Percentiles rank a stretch among this genome's conserved stretches.
These are phyloP conservation scores for Psilocybe sp. DNA, from an alignment of 768 basidiomycete species.

Conservation along the genomic window DNA sequence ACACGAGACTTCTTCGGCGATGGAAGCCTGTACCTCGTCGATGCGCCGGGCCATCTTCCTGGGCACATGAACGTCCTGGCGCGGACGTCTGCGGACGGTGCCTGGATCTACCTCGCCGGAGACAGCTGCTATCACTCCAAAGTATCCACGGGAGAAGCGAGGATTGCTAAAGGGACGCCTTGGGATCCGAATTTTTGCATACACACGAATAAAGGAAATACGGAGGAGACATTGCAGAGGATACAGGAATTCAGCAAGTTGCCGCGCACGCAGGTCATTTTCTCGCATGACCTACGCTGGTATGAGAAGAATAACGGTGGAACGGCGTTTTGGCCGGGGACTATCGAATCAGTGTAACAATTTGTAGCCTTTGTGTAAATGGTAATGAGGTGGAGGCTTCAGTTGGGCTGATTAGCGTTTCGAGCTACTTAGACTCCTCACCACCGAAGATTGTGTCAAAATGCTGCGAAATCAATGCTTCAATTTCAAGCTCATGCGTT, in stretches of 20 bases:
- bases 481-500: no score
- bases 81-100: constrained; percentile 51
- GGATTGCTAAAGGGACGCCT: constrained; percentile 29
- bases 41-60: constrained; percentile 52
- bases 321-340: constrained; percentile 40
- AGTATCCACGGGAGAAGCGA: constrained; percentile 41
- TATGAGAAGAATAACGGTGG: constrained; percentile 43
- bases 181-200: constrained; percentile 35
- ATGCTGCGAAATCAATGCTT: no score
- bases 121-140: constrained; percentile 56
- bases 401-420: no score
- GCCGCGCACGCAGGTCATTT: constrained; percentile 40
- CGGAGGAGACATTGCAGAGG: constrained; percentile 37
- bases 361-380: no score
- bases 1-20: constrained; percentile 55
- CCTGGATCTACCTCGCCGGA: constrained; percentile 54
- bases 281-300: constrained; percentile 56
- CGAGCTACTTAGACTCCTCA: no score
- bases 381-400: no score
- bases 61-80: constrained; percentile 56
- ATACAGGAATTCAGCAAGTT: constrained; percentile 34
- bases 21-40: constrained; percentile 56
- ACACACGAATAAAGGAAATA: constrained; percentile 40
- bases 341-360: constrained; percentile 16
- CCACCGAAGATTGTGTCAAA: no score